Conservation (phyloP, 768 basidiomycete genomes). For the Boletus pseudopeckii region DNA sequence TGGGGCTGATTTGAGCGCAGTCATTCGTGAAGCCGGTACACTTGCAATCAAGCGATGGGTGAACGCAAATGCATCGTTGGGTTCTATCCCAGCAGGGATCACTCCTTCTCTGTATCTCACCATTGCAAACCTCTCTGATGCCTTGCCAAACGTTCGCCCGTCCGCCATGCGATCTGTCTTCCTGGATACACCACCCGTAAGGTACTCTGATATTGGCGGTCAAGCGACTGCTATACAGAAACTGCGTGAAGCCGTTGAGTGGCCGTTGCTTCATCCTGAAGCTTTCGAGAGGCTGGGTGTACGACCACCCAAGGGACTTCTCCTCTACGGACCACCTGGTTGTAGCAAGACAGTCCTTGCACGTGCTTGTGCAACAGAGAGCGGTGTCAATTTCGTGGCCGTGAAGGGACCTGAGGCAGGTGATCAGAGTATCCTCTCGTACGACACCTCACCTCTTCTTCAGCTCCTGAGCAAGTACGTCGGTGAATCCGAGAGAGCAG, state of each 20-base stretch:
- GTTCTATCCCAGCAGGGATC: constrained; percentile 3
- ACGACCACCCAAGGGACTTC: constrained; percentile 80
- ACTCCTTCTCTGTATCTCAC: constrained; percentile 41
- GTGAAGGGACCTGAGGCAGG: constrained; percentile 96
- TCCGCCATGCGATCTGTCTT: constrained; percentile 95
- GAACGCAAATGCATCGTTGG: constrained; percentile 18
- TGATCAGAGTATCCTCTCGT: not conserved
- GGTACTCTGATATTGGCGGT: constrained; percentile 88
- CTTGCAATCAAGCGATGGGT: constrained; percentile 85
- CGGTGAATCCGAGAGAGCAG: constrained; percentile 93
- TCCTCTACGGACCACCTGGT: constrained; percentile 96
- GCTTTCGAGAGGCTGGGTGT: constrained; percentile 87
- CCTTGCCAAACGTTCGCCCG: constrained; percentile 79
- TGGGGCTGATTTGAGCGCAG: constrained; percentile 90
- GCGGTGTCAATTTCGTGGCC: constrained; percentile 93
- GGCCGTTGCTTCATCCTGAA: constrained; percentile 87
- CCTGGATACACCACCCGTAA: constrained; percentile 77
- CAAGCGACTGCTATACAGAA: constrained; percentile 79
- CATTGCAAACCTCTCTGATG: constrained; percentile 59
- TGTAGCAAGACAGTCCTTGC: constrained; percentile 95
- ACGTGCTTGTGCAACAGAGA: constrained; percentile 88
- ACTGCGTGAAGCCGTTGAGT: constrained; percentile 88
- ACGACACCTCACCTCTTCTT: constrained; percentile 1
- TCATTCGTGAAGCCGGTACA: constrained; percentile 91
- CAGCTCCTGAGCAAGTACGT: constrained; percentile 96